These are phyloP conservation scores for Colletotrichum gigasporum DNA, from an alignment of 2,329 filamentous ascomycete genomes.

Conservation along the genomic window DNA sequence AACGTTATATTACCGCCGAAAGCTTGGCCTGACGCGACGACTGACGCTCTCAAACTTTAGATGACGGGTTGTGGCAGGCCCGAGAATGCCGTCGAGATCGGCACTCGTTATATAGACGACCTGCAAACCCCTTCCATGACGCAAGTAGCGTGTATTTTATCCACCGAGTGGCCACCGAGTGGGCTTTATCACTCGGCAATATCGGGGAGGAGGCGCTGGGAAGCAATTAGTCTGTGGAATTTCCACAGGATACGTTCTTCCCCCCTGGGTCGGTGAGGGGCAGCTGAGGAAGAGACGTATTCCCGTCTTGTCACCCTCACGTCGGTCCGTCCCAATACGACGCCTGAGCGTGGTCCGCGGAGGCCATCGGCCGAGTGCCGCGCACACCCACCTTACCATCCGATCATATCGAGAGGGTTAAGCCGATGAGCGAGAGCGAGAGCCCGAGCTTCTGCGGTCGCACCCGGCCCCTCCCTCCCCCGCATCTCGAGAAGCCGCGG, in stretches of 20 bases:
- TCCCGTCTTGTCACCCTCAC: no score
- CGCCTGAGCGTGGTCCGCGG: no score
- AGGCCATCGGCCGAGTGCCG: no score
- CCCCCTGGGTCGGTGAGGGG: no score
- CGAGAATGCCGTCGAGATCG: background rate
- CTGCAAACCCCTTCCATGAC: constrained; percentile 10
- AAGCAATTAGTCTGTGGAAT: no score
- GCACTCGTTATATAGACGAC: background rate
- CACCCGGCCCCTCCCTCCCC: background rate
- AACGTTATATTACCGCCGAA: background rate
- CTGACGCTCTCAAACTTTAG: background rate
- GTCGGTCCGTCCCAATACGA: no score
- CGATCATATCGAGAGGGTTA: no score
- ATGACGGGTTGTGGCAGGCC: background rate
- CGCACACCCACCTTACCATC: no score
- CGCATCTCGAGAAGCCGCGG: background rate
- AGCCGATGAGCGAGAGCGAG: no score
- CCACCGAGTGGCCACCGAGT: background rate
- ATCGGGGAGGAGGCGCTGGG: constrained; percentile 4
- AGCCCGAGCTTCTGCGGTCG: no score
- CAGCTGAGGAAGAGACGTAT: no score
- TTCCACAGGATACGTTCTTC: no score
- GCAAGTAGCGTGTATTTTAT: background rate
- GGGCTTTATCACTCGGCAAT: background rate
- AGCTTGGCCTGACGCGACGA: background rate